Conservation (phyloP, 352 stramenopile species). For the Phytophthora fragariaefolia region DNA sequence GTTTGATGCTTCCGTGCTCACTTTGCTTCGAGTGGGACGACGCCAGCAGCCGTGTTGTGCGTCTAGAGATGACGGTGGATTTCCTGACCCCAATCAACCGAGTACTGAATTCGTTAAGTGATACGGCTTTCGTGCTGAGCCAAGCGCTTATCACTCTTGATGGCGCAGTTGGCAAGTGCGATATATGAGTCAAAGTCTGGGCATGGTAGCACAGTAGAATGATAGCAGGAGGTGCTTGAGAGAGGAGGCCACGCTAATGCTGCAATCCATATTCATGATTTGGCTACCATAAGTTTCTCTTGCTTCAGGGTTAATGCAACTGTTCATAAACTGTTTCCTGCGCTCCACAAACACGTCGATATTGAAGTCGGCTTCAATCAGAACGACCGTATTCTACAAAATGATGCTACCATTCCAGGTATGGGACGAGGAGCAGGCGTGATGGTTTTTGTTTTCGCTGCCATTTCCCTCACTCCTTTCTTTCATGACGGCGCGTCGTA, state of each 20-base stretch:
- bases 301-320: no score
- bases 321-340: background rate
- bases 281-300: no score
- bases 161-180: conserved; percentile 4
- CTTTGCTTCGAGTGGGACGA: conserved; percentile 22
- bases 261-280: no score
- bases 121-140: conserved; percentile 14
- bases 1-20: conserved; percentile 17
- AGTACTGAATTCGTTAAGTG: conserved; percentile 10
- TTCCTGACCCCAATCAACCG: conserved; percentile 13
- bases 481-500: conserved; percentile 24
- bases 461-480: background rate
- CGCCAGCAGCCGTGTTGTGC: background rate
- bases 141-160: conserved; percentile 15
- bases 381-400: no score
- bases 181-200: background rate
- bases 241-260: no score
- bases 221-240: no score
- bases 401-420: background rate
- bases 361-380: no score
- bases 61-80: conserved; percentile 19
- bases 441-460: background rate
- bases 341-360: background rate
- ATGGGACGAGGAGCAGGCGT: conserved; percentile 7
- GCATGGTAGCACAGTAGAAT: background rate